Evolutionary conservation across 2,329 filamentous ascomycete genomes (phyloP).

Genomic region (Fonsecaea monophora): DNA sequence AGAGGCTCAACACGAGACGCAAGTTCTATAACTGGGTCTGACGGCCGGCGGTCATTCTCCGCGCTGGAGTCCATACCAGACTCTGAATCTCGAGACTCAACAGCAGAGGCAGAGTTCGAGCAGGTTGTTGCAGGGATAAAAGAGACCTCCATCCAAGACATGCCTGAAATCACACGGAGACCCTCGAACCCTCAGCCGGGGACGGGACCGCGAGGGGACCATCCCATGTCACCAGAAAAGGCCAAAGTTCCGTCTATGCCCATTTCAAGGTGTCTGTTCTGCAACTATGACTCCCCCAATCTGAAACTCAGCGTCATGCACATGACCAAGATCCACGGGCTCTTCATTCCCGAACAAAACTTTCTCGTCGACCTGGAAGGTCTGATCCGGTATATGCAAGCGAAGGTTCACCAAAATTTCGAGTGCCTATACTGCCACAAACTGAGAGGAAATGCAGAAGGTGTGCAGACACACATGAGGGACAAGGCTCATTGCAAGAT

Average conservation of each 20-base stretch:
- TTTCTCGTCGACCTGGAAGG: conserved; percentile 85
- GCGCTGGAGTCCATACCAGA: conserved; percentile 48
- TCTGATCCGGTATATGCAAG: conserved; percentile 76
- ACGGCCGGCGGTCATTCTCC: conserved; percentile 55
- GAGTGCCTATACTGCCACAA: conserved; percentile 91
- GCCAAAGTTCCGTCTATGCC: conserved; percentile 46
- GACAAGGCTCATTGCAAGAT: conserved; percentile 98
- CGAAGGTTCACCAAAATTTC: conserved; percentile 78
- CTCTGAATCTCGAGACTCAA: conserved; percentile 45
- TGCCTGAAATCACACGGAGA: conserved; percentile 52
- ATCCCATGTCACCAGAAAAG: conserved; percentile 47
- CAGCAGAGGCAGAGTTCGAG: conserved; percentile 65
- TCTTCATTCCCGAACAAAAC: conserved; percentile 90
- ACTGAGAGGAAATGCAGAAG: conserved; percentile 75
- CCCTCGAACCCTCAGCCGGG: conserved; percentile 51
- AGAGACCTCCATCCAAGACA: conserved; percentile 63
- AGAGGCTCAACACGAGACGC: conserved; percentile 51
- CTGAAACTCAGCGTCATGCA: conserved; percentile 79
- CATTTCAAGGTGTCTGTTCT: conserved; percentile 78
- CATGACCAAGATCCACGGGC: conserved; percentile 91
- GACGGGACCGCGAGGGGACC: conserved; percentile 44
- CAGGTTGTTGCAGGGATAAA: conserved; percentile 80
- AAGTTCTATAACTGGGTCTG: conserved; percentile 68
- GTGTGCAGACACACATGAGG: conserved; percentile 94
- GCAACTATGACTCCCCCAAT: conserved; percentile 81